phyloP scores from a whole-genome alignment of 106 monocot genomes.

The Xerophyta viscosa region DNA sequence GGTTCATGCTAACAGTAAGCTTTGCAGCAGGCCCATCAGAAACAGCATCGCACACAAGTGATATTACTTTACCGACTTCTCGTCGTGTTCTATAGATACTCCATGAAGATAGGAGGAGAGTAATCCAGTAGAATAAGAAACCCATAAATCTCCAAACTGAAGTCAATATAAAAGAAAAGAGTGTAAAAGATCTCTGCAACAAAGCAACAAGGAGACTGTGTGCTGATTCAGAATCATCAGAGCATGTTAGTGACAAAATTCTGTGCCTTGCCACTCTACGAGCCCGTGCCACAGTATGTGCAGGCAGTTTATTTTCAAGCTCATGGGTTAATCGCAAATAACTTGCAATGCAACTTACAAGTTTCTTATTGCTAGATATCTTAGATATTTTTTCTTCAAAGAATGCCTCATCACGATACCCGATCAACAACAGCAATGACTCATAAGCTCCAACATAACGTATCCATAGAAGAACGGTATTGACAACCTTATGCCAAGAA shows the following conservation, averaged over 20 bases:
- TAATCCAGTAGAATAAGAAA: constrained; percentile 20
- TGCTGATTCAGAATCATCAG: constrained; percentile 12
- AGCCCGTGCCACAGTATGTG: constrained; percentile 52
- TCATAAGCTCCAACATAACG: constrained; percentile 56
- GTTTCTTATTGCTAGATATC: constrained; percentile 15
- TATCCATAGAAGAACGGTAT: constrained; percentile 37
- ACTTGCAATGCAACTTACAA: constrained; percentile 16
- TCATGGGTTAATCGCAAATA: constrained; percentile 26
- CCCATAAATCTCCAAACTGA: constrained; percentile 29
- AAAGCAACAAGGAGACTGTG: constrained; percentile 8
- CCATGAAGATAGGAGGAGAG: constrained; percentile 1
- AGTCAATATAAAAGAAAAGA: too few relatives aligned
- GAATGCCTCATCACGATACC: constrained; percentile 21
- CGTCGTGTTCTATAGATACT: neutral
- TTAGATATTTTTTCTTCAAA: constrained; percentile 12
- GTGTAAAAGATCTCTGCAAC: constrained; percentile 21
- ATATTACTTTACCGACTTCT: constrained; percentile 2
- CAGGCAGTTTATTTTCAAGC: constrained; percentile 49
- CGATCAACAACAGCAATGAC: constrained; percentile 34
- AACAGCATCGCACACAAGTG: constrained; percentile 4
- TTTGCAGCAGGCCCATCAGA: constrained; percentile 5
- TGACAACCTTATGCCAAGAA: constrained; percentile 27
- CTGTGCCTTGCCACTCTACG: constrained; percentile 52
- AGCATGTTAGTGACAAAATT: constrained; percentile 1
- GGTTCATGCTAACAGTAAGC: constrained; percentile 23